Conservation (phyloP, 345 rosid genomes). For the Pugionium cornutum region DNA sequence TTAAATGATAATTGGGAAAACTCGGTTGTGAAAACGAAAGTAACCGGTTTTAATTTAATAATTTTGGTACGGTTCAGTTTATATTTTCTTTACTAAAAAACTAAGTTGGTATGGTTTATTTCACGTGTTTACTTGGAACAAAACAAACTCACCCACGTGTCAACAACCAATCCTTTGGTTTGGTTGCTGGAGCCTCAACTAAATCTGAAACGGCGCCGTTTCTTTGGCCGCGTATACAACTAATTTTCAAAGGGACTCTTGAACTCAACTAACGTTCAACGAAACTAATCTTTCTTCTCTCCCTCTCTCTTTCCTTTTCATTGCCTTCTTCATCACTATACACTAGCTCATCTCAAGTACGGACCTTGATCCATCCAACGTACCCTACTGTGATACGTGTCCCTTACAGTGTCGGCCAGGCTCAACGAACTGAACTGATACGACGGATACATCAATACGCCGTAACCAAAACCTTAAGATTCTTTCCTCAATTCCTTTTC, state of each 20-base stretch:
- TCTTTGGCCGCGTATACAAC: constrained; percentile 22
- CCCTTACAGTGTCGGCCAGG: constrained; percentile 16
- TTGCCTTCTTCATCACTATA: constrained; percentile 30
- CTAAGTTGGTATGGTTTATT: background rate
- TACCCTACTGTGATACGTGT: constrained; percentile 36
- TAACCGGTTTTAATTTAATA: background rate
- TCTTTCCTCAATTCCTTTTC: constrained; percentile 1
- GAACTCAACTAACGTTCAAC: constrained; percentile 42
- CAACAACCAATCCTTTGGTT: constrained; percentile 22
- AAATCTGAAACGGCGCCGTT: constrained; percentile 21
- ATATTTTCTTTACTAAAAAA: background rate
- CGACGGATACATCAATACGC: constrained; percentile 19
- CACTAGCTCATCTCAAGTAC: constrained; percentile 22
- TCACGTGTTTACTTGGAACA: constrained; percentile 31
- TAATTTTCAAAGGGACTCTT: constrained; percentile 22
- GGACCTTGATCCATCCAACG: constrained; percentile 37
- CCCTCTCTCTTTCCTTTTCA: constrained; percentile 30
- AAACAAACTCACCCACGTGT: constrained; percentile 25
- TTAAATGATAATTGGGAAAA: background rate
- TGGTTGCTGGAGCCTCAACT: constrained; percentile 16
- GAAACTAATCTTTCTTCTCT: background rate
- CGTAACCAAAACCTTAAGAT: background rate
- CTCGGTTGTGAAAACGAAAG: background rate
- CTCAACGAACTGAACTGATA: constrained; percentile 36
- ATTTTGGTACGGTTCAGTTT: background rate